Evolutionary conservation across 1,139 yeast genomes (phyloP).

Genomic region (Debaryomyces coudertii): DNA sequence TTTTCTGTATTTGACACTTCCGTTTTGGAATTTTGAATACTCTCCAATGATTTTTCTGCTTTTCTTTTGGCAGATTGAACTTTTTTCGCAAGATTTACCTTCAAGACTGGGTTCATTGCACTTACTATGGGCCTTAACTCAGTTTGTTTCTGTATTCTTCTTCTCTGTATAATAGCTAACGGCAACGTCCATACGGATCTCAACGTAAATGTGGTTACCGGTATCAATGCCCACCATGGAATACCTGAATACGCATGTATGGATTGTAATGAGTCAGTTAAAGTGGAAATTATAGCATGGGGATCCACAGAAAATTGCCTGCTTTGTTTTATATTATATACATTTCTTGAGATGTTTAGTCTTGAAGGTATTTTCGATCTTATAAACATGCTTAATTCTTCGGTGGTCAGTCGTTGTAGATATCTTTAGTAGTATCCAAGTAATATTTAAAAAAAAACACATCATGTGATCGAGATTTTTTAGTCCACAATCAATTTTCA

Average conservation of each 20-base stretch:
- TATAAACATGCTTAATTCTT: neutral
- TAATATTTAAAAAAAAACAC: neutral
- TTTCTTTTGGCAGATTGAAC: constrained; percentile 42
- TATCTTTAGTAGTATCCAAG: neutral
- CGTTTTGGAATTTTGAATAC: constrained; percentile 5
- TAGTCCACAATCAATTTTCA: constrained; percentile 1
- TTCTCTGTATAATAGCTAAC: constrained; percentile 71
- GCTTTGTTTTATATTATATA: neutral
- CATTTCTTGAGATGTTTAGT: neutral
- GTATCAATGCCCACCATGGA: constrained; percentile 86
- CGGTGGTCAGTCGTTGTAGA: neutral
- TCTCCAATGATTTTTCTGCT: constrained; percentile 21
- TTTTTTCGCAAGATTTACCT: constrained; percentile 68
- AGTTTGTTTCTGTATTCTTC: constrained; percentile 70
- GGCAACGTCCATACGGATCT: constrained; percentile 76
- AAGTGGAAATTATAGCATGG: constrained; percentile 26
- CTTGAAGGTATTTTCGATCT: neutral
- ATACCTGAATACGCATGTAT: constrained; percentile 60
- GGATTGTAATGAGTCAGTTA: constrained; percentile 49
- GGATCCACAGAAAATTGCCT: constrained; percentile 10
- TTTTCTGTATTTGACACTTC: constrained; percentile 3
- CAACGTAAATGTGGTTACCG: constrained; percentile 67
- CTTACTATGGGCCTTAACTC: constrained; percentile 66
- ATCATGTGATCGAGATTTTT: constrained; percentile 4
- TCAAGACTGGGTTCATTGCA: constrained; percentile 76